A percentile compares a stretch with the other conserved stretches of the same genome.
Evolutionary conservation across 352 stramenopile genomes (phyloP).

Genomic region (Phytophthora meadii): DNA sequence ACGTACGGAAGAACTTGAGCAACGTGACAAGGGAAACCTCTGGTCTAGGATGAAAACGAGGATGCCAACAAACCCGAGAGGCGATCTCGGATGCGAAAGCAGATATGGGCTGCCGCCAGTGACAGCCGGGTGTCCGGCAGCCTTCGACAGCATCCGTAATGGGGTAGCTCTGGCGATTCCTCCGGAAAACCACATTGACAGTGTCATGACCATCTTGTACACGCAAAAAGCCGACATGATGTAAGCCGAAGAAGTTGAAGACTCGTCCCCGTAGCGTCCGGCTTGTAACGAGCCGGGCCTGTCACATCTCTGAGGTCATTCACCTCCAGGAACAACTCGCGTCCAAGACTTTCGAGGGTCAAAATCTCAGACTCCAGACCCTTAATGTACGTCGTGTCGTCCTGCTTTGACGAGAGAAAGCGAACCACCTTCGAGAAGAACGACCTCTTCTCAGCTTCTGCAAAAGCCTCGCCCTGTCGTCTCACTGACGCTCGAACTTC

Average conservation of each 20-base stretch:
- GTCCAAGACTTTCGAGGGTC: conserved; percentile 77
- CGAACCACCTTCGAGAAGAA: conserved; percentile 43
- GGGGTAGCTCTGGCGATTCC: conserved; percentile 79
- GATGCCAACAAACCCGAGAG: conserved; percentile 80
- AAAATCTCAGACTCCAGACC: conserved; percentile 73
- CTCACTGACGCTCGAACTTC: conserved; percentile 53
- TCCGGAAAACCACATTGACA: conserved; percentile 79
- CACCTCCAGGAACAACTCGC: conserved; percentile 86
- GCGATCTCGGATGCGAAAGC: conserved; percentile 82
- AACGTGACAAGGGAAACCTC: conserved; percentile 80
- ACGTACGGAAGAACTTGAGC: conserved; percentile 82
- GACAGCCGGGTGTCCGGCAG: conserved; percentile 86
- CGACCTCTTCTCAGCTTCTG: conserved; percentile 23
- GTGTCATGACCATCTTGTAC: conserved; percentile 80
- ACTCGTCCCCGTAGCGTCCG: conserved; percentile 7
- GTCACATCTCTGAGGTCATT: conserved; percentile 79
- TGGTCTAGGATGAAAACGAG: conserved; percentile 86
- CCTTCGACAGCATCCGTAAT: conserved; percentile 86
- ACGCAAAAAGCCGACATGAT: background rate
- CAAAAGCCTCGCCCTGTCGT: conserved; percentile 28
- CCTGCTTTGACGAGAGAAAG: conserved; percentile 39
- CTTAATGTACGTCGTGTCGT: conserved; percentile 65
- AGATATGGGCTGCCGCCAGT: conserved; percentile 69
- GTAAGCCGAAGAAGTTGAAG: background rate
- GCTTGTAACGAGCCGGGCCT: conserved; percentile 63